Evolutionary conservation across 495 filamentous ascomycete species (phyloP).

Genomic region (Penicillium cataractarum): DNA sequence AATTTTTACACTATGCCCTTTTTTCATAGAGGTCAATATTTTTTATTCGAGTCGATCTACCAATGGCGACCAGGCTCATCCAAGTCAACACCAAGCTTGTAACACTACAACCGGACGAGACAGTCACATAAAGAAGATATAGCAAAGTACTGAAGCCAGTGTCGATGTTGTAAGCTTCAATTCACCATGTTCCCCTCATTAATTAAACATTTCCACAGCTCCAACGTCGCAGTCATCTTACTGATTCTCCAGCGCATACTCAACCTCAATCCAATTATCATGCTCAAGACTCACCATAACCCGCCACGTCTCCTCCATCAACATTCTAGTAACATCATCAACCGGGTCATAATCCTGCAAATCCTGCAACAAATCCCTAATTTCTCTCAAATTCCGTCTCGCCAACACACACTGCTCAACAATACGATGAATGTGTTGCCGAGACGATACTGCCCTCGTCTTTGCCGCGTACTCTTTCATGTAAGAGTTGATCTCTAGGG

Average conservation of each 20-base stretch:
- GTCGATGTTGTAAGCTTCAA: no score
- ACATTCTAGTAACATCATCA: not conserved
- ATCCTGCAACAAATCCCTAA: not conserved
- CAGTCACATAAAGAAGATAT: not conserved
- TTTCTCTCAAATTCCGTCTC: not conserved
- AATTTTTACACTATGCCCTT: no score
- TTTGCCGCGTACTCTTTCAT: constrained; percentile 3
- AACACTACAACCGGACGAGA: no score
- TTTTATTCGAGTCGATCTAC: no score
- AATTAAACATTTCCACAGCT: no score
- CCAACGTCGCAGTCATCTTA: not conserved
- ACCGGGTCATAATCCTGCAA: not conserved
- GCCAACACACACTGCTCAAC: not conserved
- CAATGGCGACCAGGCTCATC: no score
- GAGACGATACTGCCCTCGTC: not conserved
- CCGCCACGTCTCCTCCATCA: not conserved
- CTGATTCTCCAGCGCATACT: not conserved
- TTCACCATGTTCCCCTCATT: not conserved
- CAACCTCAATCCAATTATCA: constrained; percentile 6
- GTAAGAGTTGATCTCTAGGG: not conserved
- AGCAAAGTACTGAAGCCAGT: not conserved
- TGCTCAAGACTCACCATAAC: not conserved
- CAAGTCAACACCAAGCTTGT: no score
- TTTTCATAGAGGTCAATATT: no score
- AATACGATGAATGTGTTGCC: not conserved